phyloP scores from a whole-genome alignment of 2,329 filamentous ascomycete genomes.

The Xylariaceae sp. region DNA sequence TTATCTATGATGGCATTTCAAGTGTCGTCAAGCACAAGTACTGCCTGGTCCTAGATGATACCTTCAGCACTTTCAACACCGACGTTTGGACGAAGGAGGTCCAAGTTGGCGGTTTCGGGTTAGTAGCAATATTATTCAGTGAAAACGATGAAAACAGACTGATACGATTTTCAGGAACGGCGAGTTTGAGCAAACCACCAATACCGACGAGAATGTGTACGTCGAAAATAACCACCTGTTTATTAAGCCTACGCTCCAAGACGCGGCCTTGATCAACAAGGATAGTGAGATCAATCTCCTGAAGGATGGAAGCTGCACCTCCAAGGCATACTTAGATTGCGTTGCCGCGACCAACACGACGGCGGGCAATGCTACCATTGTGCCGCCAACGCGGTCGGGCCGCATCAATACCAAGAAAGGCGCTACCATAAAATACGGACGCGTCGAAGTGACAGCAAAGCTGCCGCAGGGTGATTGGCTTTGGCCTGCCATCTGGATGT shows the following conservation, averaged over 20 bases:
- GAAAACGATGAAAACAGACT: constrained; percentile 7
- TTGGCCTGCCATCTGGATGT: constrained; percentile 92
- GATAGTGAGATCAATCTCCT: constrained; percentile 73
- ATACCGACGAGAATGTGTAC: constrained; percentile 74
- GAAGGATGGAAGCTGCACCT: constrained; percentile 70
- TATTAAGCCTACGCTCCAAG: constrained; percentile 80
- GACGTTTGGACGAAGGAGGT: constrained; percentile 77
- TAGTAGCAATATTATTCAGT: constrained; percentile 40
- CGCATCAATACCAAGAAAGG: constrained; percentile 77
- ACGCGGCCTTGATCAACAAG: constrained; percentile 67
- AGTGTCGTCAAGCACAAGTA: constrained; percentile 78
- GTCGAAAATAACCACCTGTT: constrained; percentile 71
- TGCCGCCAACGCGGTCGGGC: constrained; percentile 78
- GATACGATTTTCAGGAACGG: constrained; percentile 64
- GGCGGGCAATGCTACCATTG: constrained; percentile 70
- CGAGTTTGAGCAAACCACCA: constrained; percentile 80
- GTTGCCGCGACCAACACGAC: constrained; percentile 76
- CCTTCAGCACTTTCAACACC: constrained; percentile 64
- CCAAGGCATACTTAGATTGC: constrained; percentile 63
- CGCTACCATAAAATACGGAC: constrained; percentile 77
- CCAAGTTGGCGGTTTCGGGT: constrained; percentile 78
- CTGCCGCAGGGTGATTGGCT: constrained; percentile 83
- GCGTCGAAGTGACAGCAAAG: constrained; percentile 79
- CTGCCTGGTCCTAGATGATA: constrained; percentile 70
- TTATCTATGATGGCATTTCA: constrained; percentile 76